Evolutionary conservation across 345 rosid genomes (phyloP).

Genomic region (Trapa bicornis): DNA sequence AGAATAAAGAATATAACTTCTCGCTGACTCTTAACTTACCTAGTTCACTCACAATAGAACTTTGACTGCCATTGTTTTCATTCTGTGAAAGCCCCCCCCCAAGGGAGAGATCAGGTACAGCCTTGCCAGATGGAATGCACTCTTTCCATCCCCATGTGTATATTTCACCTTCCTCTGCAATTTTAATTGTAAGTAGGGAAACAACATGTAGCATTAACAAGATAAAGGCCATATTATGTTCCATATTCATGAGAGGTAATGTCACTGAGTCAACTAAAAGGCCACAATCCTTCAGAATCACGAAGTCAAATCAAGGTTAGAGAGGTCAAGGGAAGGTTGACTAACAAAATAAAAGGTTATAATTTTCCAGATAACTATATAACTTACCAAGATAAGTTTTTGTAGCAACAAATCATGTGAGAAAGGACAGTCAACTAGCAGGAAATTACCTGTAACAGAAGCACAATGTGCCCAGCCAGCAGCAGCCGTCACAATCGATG

Average conservation of each 20-base stretch:
- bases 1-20: neutral
- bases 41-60: slow-evolving; percentile 26
- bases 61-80: slow-evolving; percentile 30
- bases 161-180: slow-evolving; percentile 52
- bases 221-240: neutral
- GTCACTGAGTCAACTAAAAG: neutral
- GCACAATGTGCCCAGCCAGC: slow-evolving; percentile 90
- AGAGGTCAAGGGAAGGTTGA: too few relatives aligned
- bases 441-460: slow-evolving; percentile 42
- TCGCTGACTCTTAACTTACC: slow-evolving; percentile 19
- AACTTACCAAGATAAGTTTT: neutral
- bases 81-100: slow-evolving; percentile 33
- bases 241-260: neutral
- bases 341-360: neutral
- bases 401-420: neutral
- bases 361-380: too few relatives aligned
- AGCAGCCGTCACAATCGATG: slow-evolving; percentile 42
- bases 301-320: neutral
- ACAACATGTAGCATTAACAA: neutral
- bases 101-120: slow-evolving; percentile 16
- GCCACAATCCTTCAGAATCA: neutral
- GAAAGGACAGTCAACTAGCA: neutral
- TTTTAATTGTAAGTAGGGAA: slow-evolving; percentile 1
- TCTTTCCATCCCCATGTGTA: slow-evolving; percentile 97
- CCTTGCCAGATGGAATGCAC: slow-evolving; percentile 52